Base-by-base conservation (phyloP, 331 rosid species). In the Stylosanthes scabra region DNA sequence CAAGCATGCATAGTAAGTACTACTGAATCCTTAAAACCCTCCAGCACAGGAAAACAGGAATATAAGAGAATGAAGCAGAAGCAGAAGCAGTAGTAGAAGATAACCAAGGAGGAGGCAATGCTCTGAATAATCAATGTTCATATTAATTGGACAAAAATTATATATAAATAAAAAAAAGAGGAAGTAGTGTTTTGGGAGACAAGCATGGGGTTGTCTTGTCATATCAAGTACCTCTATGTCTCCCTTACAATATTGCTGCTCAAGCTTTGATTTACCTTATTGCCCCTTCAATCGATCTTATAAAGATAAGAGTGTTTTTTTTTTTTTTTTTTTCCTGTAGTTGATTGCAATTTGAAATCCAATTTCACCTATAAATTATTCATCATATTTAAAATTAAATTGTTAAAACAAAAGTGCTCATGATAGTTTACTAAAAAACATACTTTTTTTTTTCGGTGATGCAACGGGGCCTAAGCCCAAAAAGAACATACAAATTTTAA, bases 141-240 rank as follows among this genome's bases (percentile, higher is more conserved):
- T 15, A 41, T 40, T 34, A 45, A 31, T 12, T 59, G 11, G 72
- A 50, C 15, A 13, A 47, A 47, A 47, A 9, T 2, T 10, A 47
- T 10, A 44, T 44, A 44, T 5, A 46, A 46, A 9, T 11, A 49
- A 50, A 41, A 50, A 45, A 49, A 9, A 11, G 44, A 49, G 49
- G 11, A 61, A 13, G 3, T 28, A 12, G 2, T 28, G 15, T 59
- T 41, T 13, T 72, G 52, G 83, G 85, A 71, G 81, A 81, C 90
- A 75, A 75, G 80, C 67, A 52, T 78, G 79, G 87, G 76, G 80
- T 58, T 86, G 88, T 74, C 85, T 67, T 79, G 87, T 87, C 87
- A 66, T 79, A 34, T 80, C 87, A 82, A 9, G 68, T 78, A 46
- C 47, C 61, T 11, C 51, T 63, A 31, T 40, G 76, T 80, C 84